Evolutionary conservation across 23 red algal species (phyloP).

Genomic region (Porphyridium purpureum): DNA sequence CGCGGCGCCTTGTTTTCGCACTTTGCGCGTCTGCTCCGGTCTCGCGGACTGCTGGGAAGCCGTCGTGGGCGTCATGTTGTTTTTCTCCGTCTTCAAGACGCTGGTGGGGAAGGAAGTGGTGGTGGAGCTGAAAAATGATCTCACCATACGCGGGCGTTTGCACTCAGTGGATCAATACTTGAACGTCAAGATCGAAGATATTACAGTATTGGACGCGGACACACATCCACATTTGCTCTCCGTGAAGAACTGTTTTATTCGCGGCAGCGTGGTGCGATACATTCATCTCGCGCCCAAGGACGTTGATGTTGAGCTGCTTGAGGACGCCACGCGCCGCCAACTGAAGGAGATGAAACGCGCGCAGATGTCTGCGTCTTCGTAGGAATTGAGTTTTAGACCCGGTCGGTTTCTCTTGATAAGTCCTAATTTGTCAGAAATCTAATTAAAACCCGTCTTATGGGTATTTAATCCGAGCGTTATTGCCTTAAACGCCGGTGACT

Average conservation of each 20-base stretch:
- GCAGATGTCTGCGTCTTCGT: no score
- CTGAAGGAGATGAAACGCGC: slow-evolving; percentile 6
- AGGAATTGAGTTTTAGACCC: no score
- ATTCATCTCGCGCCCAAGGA: slow-evolving; percentile 51
- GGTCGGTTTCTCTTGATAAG: no score
- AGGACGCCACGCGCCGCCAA: slow-evolving; percentile 70
- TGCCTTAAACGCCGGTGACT: no score
- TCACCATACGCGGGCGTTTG: slow-evolving; percentile 49
- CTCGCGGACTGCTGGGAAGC: no score
- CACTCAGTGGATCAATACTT: slow-evolving; percentile 90
- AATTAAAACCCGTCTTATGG: no score
- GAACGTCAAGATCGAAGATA: slow-evolving; percentile 67
- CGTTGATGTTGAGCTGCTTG: slow-evolving; percentile 63
- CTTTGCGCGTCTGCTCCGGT: no score
- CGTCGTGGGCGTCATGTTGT: slow-evolving; percentile 70
- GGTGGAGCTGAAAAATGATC: slow-evolving; percentile 90
- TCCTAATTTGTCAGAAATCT: no score
- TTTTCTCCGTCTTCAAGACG: slow-evolving; percentile 91
- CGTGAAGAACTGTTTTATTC: slow-evolving; percentile 61
- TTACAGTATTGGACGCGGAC: slow-evolving; percentile 39
- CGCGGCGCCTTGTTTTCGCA: no score
- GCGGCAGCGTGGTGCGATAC: slow-evolving; percentile 85
- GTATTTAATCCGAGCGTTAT: no score
- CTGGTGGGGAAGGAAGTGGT: slow-evolving; percentile 62
- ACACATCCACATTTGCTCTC: slow-evolving; percentile 54